Percentiles rank a stretch among this genome's conserved stretches.
These are phyloP conservation scores for Boehmeria nivea DNA, from an alignment of 306 rosid genomes.

Conservation along the genomic window DNA sequence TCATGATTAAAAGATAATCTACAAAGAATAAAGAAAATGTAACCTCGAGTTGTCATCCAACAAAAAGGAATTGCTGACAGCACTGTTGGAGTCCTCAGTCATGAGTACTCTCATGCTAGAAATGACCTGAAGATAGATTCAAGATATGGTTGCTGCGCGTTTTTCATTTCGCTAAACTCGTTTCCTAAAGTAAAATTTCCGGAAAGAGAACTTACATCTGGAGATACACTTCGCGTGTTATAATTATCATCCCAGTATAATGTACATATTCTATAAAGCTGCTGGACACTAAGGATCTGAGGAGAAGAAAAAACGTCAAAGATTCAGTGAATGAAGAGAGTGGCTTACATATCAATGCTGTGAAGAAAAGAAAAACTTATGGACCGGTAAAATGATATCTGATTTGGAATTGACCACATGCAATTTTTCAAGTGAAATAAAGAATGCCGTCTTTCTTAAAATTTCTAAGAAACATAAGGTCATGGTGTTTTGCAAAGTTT, in stretches of 20 bases:
- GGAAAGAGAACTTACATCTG: conserved; percentile 52
- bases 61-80: conserved; percentile 92
- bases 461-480: too few species aligned
- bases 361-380: not conserved
- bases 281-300: conserved; percentile 98
- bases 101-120: conserved; percentile 94
- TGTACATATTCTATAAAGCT: conserved; percentile 93
- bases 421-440: too few species aligned
- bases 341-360: not conserved
- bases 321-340: conserved; percentile 5
- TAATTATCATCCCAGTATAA: conserved; percentile 97
- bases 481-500: too few species aligned
- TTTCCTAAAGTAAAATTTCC: not conserved
- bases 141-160: conserved; percentile 19
- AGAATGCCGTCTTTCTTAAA: too few species aligned
- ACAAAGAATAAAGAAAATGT: not conserved
- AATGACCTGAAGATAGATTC: conserved; percentile 61
- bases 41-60: conserved; percentile 98
- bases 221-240: conserved; percentile 92
- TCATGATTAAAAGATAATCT: not conserved
- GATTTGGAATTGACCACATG: too few species aligned
- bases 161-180: not conserved
- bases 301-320: conserved; percentile 21
- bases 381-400: not conserved
- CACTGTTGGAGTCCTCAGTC: conserved; percentile 95